phyloP scores from a whole-genome alignment of 2,329 filamentous ascomycete genomes.

The Chaetothyriales sp. region DNA sequence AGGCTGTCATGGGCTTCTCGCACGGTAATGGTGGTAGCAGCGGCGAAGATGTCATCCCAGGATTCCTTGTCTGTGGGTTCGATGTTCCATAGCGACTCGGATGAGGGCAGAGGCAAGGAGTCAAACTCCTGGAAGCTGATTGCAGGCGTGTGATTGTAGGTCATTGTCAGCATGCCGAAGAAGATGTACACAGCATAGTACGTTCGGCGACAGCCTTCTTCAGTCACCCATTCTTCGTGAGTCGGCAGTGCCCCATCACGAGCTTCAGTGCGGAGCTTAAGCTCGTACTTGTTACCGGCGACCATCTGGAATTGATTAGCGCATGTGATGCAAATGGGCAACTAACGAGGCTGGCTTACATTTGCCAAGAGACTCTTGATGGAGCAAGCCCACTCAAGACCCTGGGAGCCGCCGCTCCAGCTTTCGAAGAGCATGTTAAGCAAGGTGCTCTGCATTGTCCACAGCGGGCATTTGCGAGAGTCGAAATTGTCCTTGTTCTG shows the following conservation, averaged over 20 bases:
- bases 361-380: constrained; percentile 97
- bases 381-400: constrained; percentile 94
- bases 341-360: constrained; percentile 24
- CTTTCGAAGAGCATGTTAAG: constrained; percentile 98
- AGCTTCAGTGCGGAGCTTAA: constrained; percentile 83
- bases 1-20: constrained; percentile 89
- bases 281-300: constrained; percentile 86
- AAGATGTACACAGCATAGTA: constrained; percentile 99
- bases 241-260: constrained; percentile 63
- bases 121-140: constrained; percentile 99
- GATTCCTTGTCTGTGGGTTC: constrained; percentile 60
- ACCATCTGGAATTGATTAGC: constrained; percentile 55
- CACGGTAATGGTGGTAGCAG: constrained; percentile 66
- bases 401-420: constrained; percentile 97
- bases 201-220: constrained; percentile 88
- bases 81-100: constrained; percentile 87
- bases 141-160: constrained; percentile 94
- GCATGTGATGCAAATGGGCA: background rate
- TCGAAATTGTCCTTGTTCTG: constrained; percentile 99
- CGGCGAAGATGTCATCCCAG: constrained; percentile 69
- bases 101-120: constrained; percentile 78
- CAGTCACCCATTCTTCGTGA: constrained; percentile 86
- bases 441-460: constrained; percentile 95
- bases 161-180: constrained; percentile 86
- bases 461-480: constrained; percentile 89